phyloP scores from a whole-genome alignment of 148 eudicot species.

The Salicornia ramosissima region DNA sequence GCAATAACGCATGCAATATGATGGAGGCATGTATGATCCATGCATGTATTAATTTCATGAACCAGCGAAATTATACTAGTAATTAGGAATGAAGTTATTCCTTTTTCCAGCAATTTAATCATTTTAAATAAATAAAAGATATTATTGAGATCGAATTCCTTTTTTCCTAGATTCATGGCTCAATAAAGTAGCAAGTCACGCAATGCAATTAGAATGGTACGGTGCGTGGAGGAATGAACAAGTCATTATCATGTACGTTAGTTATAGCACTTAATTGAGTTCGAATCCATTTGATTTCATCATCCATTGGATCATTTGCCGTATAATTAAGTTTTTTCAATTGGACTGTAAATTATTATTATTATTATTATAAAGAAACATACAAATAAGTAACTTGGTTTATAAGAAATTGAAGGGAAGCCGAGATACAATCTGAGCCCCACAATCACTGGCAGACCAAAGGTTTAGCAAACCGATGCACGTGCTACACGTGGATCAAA shows the following conservation, averaged over 20 bases:
- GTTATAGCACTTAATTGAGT: too few species aligned
- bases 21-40: constrained; percentile 15
- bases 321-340: too few species aligned
- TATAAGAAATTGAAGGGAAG: too few species aligned
- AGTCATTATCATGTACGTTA: not conserved
- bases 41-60: constrained; percentile 25
- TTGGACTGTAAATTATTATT: too few species aligned
- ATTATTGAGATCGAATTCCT: not conserved
- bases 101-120: not conserved
- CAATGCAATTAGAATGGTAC: constrained; percentile 8
- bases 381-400: too few species aligned
- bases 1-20: not conserved
- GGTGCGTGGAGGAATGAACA: not conserved
- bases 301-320: too few species aligned
- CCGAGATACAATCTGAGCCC: too few species aligned
- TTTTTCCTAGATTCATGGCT: constrained; percentile 6
- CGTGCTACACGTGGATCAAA: too few species aligned
- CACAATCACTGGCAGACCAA: too few species aligned
- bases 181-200: constrained; percentile 4
- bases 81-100: constrained; percentile 13
- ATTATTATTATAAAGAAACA: too few species aligned
- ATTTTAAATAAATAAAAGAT: not conserved
- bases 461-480: too few species aligned
- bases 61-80: not conserved
- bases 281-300: too few species aligned